Evolutionary conservation across 2,329 filamentous ascomycete species (phyloP), one percentile per base, ranked within the genome.

Genomic region (Ceratocystis variospora): DNA sequence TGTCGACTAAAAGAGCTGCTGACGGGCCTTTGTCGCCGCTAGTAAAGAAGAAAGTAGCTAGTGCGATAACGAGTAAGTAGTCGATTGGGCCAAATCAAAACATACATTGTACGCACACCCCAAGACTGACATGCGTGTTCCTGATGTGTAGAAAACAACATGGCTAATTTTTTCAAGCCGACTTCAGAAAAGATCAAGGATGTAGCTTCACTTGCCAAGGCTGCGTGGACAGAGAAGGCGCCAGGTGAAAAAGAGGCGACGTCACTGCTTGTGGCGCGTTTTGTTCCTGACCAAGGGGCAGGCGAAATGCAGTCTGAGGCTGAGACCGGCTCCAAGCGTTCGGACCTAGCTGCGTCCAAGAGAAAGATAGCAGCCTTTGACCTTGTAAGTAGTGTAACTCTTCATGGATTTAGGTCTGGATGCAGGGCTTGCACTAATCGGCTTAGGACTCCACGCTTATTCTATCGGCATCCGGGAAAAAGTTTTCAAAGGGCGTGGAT

Each of bases 101-200:
- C 46, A 22, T 8, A 19, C 17, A 50, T 19, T 22, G 22, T 19
- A 50, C 46, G 22, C 17, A 22, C 46, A 50, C 15, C n/a, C 10
- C 17, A 7, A 22, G 46, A 50, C 46, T 50, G 46, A 50, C 46
- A n/a, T 12, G 46, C 5, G 3, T 41, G 37, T 2, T 8, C 48
- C 12, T 15, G 28, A 25, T n/a, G 31, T 10, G 3, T 70, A 89
- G 87, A 85, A 73, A 84, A 76, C 68, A 84, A 87, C 0, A 84
- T 96, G 1, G 83, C 88, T 22, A 90, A 83, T 65, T 97, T 97
- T 78, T 97, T 97, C 76, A 96, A 87, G 0, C 92, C 92, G 0
- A 74, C 82, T 0, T 96, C 91, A 0, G 84, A 96, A 74, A 96
- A 95, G 74, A 85, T 87, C 41, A 89, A 89, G 15, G 87, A 92